Percentiles rank a stretch among this genome's conserved stretches.
These are phyloP conservation scores for Alternaria sp. DNA, from an alignment of 2,329 filamentous ascomycete genomes.

Conservation along the genomic window DNA sequence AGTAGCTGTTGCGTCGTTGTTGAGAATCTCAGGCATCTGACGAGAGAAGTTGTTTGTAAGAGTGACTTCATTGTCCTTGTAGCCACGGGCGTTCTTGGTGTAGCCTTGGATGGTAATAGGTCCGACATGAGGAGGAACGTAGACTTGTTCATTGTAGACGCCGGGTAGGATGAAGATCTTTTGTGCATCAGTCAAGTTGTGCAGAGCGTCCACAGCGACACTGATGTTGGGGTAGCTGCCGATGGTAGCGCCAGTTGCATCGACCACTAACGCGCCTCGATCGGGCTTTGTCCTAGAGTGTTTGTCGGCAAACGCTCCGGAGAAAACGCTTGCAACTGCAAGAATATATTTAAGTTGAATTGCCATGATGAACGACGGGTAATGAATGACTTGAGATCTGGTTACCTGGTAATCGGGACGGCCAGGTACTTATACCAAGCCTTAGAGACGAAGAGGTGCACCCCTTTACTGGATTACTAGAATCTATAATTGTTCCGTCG, in stretches of 20 bases:
- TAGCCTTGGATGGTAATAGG: slow-evolving; percentile 65
- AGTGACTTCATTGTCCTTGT: slow-evolving; percentile 64
- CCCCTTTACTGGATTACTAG: neutral
- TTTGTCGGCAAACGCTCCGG: slow-evolving; percentile 14
- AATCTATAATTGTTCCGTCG: slow-evolving; percentile 14
- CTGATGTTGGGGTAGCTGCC: slow-evolving; percentile 28
- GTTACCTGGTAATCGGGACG: neutral
- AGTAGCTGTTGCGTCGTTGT: slow-evolving; percentile 62
- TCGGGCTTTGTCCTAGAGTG: slow-evolving; percentile 20
- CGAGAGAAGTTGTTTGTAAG: slow-evolving; percentile 54
- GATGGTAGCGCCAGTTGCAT: slow-evolving; percentile 21
- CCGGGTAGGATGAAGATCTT: slow-evolving; percentile 66
- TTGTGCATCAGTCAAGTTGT: slow-evolving; percentile 20
- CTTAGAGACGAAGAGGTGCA: neutral
- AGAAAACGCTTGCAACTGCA: neutral
- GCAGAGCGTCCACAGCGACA: slow-evolving; percentile 22
- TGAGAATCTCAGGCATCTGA: slow-evolving; percentile 28
- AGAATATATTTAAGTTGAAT: neutral
- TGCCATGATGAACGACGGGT: neutral
- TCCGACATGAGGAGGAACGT: slow-evolving; percentile 56
- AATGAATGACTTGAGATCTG: neutral
- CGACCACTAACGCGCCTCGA: slow-evolving; percentile 27
- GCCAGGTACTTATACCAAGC: slow-evolving; percentile 6
- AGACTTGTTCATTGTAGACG: slow-evolving; percentile 66
- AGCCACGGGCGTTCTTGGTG: slow-evolving; percentile 60